Evolutionary conservation across 306 rosid species (phyloP).

Genomic region (Acacia confusa): DNA sequence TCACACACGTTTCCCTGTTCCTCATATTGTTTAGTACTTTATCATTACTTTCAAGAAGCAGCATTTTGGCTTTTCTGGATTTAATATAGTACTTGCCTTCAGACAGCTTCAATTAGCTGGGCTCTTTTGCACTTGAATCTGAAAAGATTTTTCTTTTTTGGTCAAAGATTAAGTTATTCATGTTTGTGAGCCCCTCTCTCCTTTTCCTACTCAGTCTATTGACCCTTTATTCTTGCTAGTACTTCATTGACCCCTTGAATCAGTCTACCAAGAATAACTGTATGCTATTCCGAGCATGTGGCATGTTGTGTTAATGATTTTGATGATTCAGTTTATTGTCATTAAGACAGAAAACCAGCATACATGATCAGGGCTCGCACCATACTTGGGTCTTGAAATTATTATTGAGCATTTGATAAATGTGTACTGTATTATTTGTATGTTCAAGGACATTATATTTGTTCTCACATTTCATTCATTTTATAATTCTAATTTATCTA

Average conservation of each 20-base stretch:
- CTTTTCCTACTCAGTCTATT: not conserved
- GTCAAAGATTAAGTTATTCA: not conserved
- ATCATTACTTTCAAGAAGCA: constrained; percentile 1
- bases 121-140: not conserved
- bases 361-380: not conserved
- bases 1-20: constrained; percentile 4
- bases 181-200: not conserved
- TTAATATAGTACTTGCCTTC: not conserved
- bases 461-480: not conserved
- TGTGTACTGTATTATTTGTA: not conserved
- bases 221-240: not conserved
- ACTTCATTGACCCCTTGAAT: constrained; percentile 1
- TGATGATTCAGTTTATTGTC: constrained; percentile 25
- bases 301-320: constrained; percentile 8
- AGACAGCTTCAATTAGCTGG: not conserved
- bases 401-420: constrained; percentile 7
- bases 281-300: constrained; percentile 16
- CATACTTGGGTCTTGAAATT: not conserved
- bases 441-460: constrained; percentile 4
- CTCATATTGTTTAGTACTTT: constrained; percentile 3
- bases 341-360: constrained; percentile 10
- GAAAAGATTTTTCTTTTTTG: not conserved
- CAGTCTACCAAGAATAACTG: not conserved
- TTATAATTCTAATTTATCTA: constrained; percentile 13
- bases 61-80: not conserved